Base-by-base conservation (phyloP, 495 filamentous ascomycete genomes). In the Xylaria acuta region DNA sequence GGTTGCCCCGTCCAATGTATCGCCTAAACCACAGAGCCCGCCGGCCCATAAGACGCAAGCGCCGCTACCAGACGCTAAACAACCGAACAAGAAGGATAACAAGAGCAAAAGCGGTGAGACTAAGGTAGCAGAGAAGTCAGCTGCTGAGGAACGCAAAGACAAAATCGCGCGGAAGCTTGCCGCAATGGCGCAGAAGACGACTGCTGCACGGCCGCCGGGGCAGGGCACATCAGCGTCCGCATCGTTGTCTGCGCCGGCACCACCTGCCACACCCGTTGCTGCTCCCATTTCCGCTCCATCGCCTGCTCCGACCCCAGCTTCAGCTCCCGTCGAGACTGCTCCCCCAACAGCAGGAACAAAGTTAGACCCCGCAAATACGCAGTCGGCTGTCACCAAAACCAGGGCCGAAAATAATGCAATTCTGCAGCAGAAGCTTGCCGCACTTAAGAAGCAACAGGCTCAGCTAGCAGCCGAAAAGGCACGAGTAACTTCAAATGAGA, bases 91-190 rank as follows among this genome's bases (percentile, higher is more conserved):
- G 66, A 53, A 58, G 63, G 65, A 59, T 67, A 47, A 25, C 38
- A 60, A 71, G 59, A 30, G 72, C 5, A 62, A 71, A 27, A 69
- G 11, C 22, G 69, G n/a, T 20, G 73, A 64, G 58, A 53, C 67
- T 14, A 82, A 77, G 64, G 64, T 73, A 20, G 74, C 77, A 8
- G 72, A 70, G 5, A 90, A 88, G 73, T 85, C 88, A 9, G 77
- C 77, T 12, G 77, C 77, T 1, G 83, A 93, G 75, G 91, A 93
- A 74, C 86, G 92, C 38, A 94, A 94, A 73, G 92, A 94, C 72
- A 87, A 92, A 51, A 93, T 93, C 75, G 92, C 92, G 22, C 87
- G 89, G 54, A 88, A 93, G 76, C 84, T 93, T 62, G 92, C 93
- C 49, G 90, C 84, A 51, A 88, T 83, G 75, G 82, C 76, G 64